phyloP scores from a whole-genome alignment of 352 stramenopile genomes.

The Phytophthora hibernalis region DNA sequence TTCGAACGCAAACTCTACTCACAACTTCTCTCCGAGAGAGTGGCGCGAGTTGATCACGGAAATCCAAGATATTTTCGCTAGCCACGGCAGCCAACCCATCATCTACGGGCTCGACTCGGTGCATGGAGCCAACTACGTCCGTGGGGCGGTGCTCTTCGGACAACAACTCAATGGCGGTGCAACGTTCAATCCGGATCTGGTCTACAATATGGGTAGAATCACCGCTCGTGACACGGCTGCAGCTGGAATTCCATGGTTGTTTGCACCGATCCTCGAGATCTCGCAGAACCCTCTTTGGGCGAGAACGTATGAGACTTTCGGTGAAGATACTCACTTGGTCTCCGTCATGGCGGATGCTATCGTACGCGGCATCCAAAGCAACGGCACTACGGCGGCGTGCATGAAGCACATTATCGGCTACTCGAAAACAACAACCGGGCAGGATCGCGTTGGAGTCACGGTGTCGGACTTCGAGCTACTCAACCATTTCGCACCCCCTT shows the following conservation, averaged over 20 bases:
- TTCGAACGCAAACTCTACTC: constrained; percentile 31
- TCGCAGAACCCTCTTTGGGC: constrained; percentile 90
- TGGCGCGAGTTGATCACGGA: constrained; percentile 76
- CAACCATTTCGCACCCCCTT: constrained; percentile 88
- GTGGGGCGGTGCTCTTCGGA: constrained; percentile 82
- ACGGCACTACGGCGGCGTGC: constrained; percentile 71
- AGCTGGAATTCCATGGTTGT: constrained; percentile 92
- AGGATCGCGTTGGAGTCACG: constrained; percentile 84
- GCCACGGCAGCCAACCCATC: constrained; percentile 63
- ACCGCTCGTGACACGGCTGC: constrained; percentile 87
- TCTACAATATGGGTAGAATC: constrained; percentile 69
- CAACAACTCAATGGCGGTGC: constrained; percentile 91
- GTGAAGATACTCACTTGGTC: constrained; percentile 90
- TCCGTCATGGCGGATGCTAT: constrained; percentile 82
- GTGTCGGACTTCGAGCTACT: constrained; percentile 81
- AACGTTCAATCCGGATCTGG: constrained; percentile 86
- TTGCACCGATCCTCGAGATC: constrained; percentile 90
- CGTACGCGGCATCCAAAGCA: constrained; percentile 84
- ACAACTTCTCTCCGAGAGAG: constrained; percentile 67
- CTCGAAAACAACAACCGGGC: constrained; percentile 79
- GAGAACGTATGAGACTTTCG: constrained; percentile 94
- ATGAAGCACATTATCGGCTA: constrained; percentile 94
- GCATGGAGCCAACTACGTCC: constrained; percentile 91
- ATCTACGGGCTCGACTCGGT: constrained; percentile 93
- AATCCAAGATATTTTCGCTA: constrained; percentile 81